Conservation (phyloP, 371 early-diverging fungal genomes). For the Blakeslea trispora region DNA sequence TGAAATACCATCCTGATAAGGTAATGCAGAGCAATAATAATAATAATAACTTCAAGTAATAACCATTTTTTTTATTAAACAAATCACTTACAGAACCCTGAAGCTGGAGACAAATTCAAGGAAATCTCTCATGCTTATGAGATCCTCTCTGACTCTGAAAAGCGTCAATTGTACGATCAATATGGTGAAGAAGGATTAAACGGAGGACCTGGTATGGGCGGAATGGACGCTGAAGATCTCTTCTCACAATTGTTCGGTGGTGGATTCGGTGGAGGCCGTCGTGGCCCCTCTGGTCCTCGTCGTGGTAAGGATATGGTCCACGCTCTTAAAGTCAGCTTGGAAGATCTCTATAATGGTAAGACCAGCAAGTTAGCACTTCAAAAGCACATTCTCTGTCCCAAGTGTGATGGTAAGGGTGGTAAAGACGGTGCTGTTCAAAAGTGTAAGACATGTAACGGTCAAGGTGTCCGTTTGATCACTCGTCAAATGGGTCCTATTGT, state of each 20-base stretch:
- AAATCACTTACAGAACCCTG: slow-evolving; percentile 83
- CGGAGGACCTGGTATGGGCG: slow-evolving; percentile 63
- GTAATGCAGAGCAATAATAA: slow-evolving; percentile 29
- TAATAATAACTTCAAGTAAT: slow-evolving; percentile 4
- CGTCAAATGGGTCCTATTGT: slow-evolving; percentile 97
- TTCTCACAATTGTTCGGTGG: slow-evolving; percentile 87
- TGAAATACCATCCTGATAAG: slow-evolving; percentile 96
- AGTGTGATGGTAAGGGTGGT: slow-evolving; percentile 84
- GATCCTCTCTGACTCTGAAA: slow-evolving; percentile 84
- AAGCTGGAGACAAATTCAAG: slow-evolving; percentile 90
- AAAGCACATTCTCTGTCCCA: slow-evolving; percentile 81
- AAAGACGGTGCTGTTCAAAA: slow-evolving; percentile 67
- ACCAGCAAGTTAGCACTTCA: slow-evolving; percentile 88
- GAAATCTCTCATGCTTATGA: slow-evolving; percentile 95
- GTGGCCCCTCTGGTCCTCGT: slow-evolving; percentile 73
- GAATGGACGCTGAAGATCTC: slow-evolving; percentile 82
- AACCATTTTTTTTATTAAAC: too few relatives aligned
- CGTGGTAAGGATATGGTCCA: slow-evolving; percentile 79
- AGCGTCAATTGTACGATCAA: slow-evolving; percentile 77
- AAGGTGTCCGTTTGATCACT: slow-evolving; percentile 82
- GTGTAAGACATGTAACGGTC: slow-evolving; percentile 81
- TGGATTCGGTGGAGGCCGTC: slow-evolving; percentile 62
- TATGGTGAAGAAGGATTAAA: slow-evolving; percentile 86
- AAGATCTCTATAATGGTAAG: slow-evolving; percentile 94
- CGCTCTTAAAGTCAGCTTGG: slow-evolving; percentile 83